A percentile compares a stretch with the other conserved stretches of the same genome.
Conservation (phyloP, 768 basidiomycete genomes). For the Neoboletus magnificus region DNA sequence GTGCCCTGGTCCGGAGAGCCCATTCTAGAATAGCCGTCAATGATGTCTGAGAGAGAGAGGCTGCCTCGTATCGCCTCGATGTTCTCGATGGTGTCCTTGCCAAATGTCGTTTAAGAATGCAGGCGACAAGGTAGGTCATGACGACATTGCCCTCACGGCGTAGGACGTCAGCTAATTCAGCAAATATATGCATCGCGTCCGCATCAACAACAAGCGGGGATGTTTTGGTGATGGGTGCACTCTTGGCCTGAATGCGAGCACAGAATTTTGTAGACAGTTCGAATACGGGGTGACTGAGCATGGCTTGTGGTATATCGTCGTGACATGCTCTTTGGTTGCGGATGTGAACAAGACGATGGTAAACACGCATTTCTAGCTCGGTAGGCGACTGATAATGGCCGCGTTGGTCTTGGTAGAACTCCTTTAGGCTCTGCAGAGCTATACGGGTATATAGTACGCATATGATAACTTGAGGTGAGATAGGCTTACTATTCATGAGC, state of each 20-base stretch:
- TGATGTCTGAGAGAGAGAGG: slow-evolving; percentile 57
- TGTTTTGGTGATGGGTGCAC: slow-evolving; percentile 69
- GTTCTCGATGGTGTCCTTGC: slow-evolving; percentile 72
- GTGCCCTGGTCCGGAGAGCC: slow-evolving; percentile 24
- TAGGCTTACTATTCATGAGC: slow-evolving; percentile 78
- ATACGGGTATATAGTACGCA: neutral
- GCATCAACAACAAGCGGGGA: slow-evolving; percentile 60
- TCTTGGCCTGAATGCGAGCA: slow-evolving; percentile 72
- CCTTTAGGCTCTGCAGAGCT: slow-evolving; percentile 91
- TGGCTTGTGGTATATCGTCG: slow-evolving; percentile 64
- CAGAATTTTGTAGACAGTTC: slow-evolving; percentile 81
- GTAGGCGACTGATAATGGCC: slow-evolving; percentile 66
- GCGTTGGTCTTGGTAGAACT: slow-evolving; percentile 87
- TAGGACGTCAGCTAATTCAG: slow-evolving; percentile 56
- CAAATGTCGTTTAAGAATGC: slow-evolving; percentile 87
- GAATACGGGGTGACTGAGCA: slow-evolving; percentile 73
- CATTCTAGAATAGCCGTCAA: slow-evolving; percentile 53
- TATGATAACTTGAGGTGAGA: neutral
- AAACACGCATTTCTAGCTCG: slow-evolving; percentile 95
- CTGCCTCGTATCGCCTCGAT: slow-evolving; percentile 64
- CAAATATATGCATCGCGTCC: slow-evolving; percentile 64
- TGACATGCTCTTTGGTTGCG: slow-evolving; percentile 77
- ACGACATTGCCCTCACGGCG: slow-evolving; percentile 60
- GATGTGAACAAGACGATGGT: slow-evolving; percentile 89
- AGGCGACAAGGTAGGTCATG: slow-evolving; percentile 87